Evolutionary conservation across 352 stramenopile genomes (phyloP).

Genomic region (Phytophthora hibernalis): DNA sequence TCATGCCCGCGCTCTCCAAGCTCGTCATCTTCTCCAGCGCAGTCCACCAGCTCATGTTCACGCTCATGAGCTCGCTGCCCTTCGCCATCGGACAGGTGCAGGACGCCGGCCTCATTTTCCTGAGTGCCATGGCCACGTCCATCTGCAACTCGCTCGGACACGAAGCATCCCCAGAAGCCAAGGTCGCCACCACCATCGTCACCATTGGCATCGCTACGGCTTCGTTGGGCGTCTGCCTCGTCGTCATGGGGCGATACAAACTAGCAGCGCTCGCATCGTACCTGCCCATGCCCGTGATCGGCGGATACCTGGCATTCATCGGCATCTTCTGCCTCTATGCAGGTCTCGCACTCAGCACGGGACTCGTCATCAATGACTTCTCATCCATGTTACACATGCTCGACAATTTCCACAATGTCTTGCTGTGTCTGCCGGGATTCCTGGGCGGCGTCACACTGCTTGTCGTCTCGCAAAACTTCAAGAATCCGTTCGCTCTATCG

Average conservation of each 20-base stretch:
- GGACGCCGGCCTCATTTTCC: conserved; percentile 98
- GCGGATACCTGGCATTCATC: conserved; percentile 97
- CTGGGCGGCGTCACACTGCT: conserved; percentile 82
- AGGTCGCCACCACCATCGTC: conserved; percentile 95
- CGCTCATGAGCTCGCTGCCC: conserved; percentile 88
- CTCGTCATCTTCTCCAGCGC: conserved; percentile 95
- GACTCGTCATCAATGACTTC: conserved; percentile 74
- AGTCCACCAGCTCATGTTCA: conserved; percentile 94
- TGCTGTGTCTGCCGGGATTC: conserved; percentile 87
- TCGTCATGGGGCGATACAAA: conserved; percentile 93
- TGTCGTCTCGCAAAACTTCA: conserved; percentile 70
- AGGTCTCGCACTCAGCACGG: conserved; percentile 40
- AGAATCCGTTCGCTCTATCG: conserved; percentile 70
- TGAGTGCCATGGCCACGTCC: conserved; percentile 93
- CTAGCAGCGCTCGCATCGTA: conserved; percentile 95
- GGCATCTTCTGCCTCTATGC: conserved; percentile 96
- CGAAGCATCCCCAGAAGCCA: conserved; percentile 61
- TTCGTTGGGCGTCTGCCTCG: conserved; percentile 91
- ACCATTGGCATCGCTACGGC: conserved; percentile 92
- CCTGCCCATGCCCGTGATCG: conserved; percentile 96
- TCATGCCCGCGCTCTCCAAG: conserved; percentile 92
- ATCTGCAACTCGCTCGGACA: conserved; percentile 83
- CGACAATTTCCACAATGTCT: conserved; percentile 56
- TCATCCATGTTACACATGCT: conserved; percentile 70
- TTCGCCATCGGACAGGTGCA: conserved; percentile 98